Evolutionary conservation across 768 basidiomycete species (phyloP).

Genomic region (Phallus indusiatus): DNA sequence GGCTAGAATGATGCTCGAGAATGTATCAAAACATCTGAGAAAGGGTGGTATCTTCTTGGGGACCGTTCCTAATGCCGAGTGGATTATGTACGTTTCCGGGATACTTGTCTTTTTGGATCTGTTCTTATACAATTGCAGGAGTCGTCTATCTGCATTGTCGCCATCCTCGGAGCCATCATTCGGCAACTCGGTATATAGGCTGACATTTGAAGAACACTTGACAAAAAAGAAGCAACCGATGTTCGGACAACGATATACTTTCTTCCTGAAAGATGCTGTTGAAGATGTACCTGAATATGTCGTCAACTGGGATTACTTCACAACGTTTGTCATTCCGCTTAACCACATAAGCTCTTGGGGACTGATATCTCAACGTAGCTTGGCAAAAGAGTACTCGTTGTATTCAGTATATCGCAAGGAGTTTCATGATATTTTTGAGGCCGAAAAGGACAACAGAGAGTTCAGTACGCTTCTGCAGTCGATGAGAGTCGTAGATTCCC

Average conservation of each 20-base stretch:
- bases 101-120: not conserved
- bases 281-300: slow-evolving; percentile 97
- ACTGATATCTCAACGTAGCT: slow-evolving; percentile 34
- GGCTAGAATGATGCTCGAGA: slow-evolving; percentile 85
- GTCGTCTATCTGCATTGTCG: slow-evolving; percentile 62
- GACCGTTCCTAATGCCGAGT: slow-evolving; percentile 87
- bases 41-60: slow-evolving; percentile 90
- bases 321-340: slow-evolving; percentile 41
- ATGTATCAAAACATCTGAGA: slow-evolving; percentile 72
- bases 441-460: slow-evolving; percentile 71
- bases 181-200: slow-evolving; percentile 84
- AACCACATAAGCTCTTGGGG: not conserved
- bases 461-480: slow-evolving; percentile 74
- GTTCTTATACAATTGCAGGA: slow-evolving; percentile 31
- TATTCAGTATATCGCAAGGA: slow-evolving; percentile 70
- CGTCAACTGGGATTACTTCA: slow-evolving; percentile 92
- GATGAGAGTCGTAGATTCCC: slow-evolving; percentile 86
- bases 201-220: slow-evolving; percentile 71
- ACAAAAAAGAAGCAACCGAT: slow-evolving; percentile 26
- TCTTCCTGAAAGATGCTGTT: slow-evolving; percentile 90
- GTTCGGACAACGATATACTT: slow-evolving; percentile 91
- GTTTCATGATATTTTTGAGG: slow-evolving; percentile 82
- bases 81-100: slow-evolving; percentile 56
- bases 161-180: slow-evolving; percentile 66
- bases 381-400: slow-evolving; percentile 78